Conservation (phyloP, 2,329 filamentous ascomycete genomes). For the Hypoxylon sp. region DNA sequence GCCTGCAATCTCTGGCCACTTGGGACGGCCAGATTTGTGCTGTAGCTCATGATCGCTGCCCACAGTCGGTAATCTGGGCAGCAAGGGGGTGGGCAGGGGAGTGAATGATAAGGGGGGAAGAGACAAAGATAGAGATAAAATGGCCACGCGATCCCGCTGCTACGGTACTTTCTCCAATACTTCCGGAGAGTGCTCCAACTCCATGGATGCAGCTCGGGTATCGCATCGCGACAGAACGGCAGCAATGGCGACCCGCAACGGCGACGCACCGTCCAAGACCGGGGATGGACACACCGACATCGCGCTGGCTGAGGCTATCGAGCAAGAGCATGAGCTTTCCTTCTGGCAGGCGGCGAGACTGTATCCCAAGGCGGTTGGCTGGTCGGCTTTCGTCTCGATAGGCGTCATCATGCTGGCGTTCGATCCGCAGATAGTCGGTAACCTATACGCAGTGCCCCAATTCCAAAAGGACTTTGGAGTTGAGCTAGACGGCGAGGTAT, state of each 20-base stretch:
- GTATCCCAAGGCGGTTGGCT: conserved; percentile 57
- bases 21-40: conserved; percentile 22
- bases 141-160: conserved; percentile 32
- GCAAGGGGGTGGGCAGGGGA: conserved; percentile 1
- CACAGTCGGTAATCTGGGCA: conserved; percentile 20
- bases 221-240: conserved; percentile 11
- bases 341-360: conserved; percentile 52
- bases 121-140: conserved; percentile 23
- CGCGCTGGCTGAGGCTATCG: conserved; percentile 48
- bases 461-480: conserved; percentile 47
- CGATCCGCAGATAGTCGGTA: conserved; percentile 69
- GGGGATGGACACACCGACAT: conserved; percentile 29
- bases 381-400: conserved; percentile 67
- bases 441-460: conserved; percentile 58
- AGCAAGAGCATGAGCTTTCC: conserved; percentile 50
- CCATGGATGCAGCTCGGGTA: conserved; percentile 16
- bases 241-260: conserved; percentile 24
- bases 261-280: conserved; percentile 25
- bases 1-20: conserved; percentile 21
- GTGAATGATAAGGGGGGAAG: conserved; percentile 23
- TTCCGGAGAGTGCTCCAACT: conserved; percentile 20
- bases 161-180: conserved; percentile 27
- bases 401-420: conserved; percentile 70
- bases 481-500: conserved; percentile 43
- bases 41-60: conserved; percentile 8